These are phyloP conservation scores for Agapanthus africanus DNA, from an alignment of 106 monocot genomes.

Conservation along the genomic window DNA sequence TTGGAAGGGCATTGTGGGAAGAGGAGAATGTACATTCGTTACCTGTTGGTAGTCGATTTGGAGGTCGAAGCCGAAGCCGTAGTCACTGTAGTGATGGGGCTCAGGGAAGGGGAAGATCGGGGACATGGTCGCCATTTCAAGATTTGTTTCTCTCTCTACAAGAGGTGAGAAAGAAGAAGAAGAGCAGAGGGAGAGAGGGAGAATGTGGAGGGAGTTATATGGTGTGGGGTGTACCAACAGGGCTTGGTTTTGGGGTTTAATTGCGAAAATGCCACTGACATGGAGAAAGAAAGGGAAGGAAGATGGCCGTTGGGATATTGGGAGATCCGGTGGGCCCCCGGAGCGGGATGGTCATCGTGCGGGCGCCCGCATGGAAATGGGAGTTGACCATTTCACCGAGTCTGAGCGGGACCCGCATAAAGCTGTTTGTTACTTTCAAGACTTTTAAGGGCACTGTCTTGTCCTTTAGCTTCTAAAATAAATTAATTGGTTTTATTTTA, in stretches of 20 bases:
- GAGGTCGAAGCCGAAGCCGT: conserved; percentile 67
- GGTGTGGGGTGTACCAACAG: neutral
- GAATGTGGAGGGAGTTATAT: neutral
- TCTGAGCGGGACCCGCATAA: too few species aligned
- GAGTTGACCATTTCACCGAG: too few species aligned
- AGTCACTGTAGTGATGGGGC: conserved; percentile 57
- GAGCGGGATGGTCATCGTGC: neutral
- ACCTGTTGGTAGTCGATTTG: conserved; percentile 70
- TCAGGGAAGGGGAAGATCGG: conserved; percentile 35
- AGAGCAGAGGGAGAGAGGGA: too few species aligned
- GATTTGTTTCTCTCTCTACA: neutral
- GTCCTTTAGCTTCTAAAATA: too few species aligned
- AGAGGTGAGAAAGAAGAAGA: neutral
- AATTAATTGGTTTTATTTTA: too few species aligned
- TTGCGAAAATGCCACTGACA: neutral
- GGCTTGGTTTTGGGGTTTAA: neutral
- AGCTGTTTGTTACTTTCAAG: too few species aligned
- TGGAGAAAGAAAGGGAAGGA: neutral
- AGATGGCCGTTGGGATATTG: conserved; percentile 2
- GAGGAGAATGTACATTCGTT: too few species aligned
- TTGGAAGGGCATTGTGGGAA: neutral
- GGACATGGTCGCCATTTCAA: conserved; percentile 14
- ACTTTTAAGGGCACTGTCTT: too few species aligned
- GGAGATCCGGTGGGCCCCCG: neutral
- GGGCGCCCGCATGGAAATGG: neutral